Evolutionary conservation across 1,139 yeast genomes (phyloP), one percentile per base, ranked within the genome.

Genomic region (Scheffersomyces titani): DNA sequence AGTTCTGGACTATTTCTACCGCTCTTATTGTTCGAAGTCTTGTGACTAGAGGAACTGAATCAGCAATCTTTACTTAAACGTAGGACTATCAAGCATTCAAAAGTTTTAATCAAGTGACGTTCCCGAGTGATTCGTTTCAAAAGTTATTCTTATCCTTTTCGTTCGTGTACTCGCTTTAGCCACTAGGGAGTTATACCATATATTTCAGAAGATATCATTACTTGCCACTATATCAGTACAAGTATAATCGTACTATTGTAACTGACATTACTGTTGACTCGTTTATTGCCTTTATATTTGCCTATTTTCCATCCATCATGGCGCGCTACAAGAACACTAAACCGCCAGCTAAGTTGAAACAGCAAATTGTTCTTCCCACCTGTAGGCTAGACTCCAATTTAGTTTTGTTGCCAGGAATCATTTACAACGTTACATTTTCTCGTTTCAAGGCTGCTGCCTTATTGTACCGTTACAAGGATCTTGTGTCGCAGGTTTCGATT

Each of bases 381-480:
- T 79, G 79, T 64, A 72, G 71, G 54, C 69, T 78, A 47, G 83
- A 78, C 64, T 77, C 81, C 50, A 77, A 75, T 61, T 68, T 85
- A 57, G 84, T 86, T 16, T 74, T 85, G 46, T 67, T 86, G 16
- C 90, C 91, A 0, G 90, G 90, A 0, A 81, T 86, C 52, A 77
- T 85, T 36, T 87, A 86, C 68, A 80, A 84, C 59, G 84, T 86
- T 18, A 76, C 85, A 1, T 82, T 85, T 56, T 71, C 81, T 46
- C 72, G 81, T 54, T 73, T 75, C 60, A 78, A 80, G 56, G 88
- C 87, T 1, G 78, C 83, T 6, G 76, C 81, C 1, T 69, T 85
- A 40, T 69, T 85, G 52, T 75, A 72, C 48, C 71, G 80, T 48
- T 78, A 66, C 65, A 73, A 71, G 56, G 68, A 71, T 20, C 71